phyloP scores from a whole-genome alignment of 164 flowering plant species.

The Dillenia turbinata region DNA sequence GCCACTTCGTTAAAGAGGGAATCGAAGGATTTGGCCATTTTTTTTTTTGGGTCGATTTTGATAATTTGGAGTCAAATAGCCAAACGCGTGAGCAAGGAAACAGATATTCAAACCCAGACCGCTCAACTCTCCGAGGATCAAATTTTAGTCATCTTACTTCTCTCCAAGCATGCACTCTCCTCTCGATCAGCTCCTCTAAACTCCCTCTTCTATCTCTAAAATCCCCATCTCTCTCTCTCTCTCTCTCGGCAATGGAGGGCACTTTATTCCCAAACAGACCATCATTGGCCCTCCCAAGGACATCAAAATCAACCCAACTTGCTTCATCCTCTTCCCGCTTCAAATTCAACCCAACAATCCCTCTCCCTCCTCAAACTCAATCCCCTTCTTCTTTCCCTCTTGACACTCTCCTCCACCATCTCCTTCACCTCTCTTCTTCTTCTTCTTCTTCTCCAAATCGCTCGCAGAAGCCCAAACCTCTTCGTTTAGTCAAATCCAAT shows the following conservation, averaged over 20 bases:
- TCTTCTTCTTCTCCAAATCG: conserved; percentile 18
- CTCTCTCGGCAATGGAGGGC: conserved; percentile 51
- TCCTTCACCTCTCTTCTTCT: conserved; percentile 50
- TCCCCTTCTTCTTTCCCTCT: conserved; percentile 51
- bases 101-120: too few species aligned
- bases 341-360: conserved; percentile 51
- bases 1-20: too few species aligned
- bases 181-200: too few species aligned
- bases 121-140: too few species aligned
- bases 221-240: conserved; percentile 1
- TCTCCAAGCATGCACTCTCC: too few species aligned
- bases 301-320: conserved; percentile 22
- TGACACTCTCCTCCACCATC: conserved; percentile 71
- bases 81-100: too few species aligned
- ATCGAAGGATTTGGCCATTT: too few species aligned
- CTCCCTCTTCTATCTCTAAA: too few species aligned
- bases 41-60: too few species aligned
- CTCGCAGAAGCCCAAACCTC: background rate
- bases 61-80: too few species aligned
- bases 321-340: conserved; percentile 19
- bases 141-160: too few species aligned
- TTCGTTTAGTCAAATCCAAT: conserved; percentile 12
- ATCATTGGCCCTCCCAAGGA: conserved; percentile 31
- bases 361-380: conserved; percentile 38
- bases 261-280: conserved; percentile 54